A percentile compares a stretch with the other conserved stretches of the same genome.
phyloP scores from a whole-genome alignment of 371 early-diverging fungal genomes.

The Mucor mucedo region DNA sequence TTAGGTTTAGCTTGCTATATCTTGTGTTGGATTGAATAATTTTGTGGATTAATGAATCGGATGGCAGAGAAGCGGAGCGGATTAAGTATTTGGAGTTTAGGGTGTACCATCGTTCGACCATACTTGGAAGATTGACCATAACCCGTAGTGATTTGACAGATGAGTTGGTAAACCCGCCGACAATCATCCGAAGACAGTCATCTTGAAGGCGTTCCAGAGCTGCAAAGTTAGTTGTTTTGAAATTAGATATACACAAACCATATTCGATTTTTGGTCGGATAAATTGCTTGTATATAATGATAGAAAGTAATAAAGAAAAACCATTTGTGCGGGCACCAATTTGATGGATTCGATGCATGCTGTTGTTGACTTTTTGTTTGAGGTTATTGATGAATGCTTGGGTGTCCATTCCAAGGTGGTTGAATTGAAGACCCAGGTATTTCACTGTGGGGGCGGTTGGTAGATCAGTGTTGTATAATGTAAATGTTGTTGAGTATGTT shows the following conservation, averaged over 20 bases:
- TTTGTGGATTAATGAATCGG: not conserved
- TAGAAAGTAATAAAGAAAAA: not conserved
- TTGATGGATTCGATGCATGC: not conserved
- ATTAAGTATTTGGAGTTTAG: not conserved
- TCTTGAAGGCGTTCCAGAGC: constrained; percentile 9
- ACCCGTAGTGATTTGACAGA: constrained; percentile 6
- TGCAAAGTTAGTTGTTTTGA: not conserved
- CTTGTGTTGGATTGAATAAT: not conserved
- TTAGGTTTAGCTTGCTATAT: not conserved
- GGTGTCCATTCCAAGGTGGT: too few relatives aligned
- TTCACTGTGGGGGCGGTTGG: too few relatives aligned
- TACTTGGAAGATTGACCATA: not conserved
- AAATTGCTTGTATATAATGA: not conserved
- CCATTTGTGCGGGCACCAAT: constrained; percentile 1
- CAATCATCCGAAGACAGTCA: constrained; percentile 10
- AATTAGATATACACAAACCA: not conserved
- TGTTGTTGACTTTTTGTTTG: not conserved
- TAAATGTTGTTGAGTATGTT: too few relatives aligned
- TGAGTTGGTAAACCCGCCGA: constrained; percentile 2
- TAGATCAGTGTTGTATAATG: too few relatives aligned
- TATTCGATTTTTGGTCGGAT: constrained; percentile 12
- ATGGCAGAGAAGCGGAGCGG: not conserved
- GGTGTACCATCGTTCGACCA: not conserved
- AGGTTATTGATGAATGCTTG: too few relatives aligned
- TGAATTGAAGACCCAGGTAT: too few relatives aligned